Evolutionary conservation across 345 rosid genomes (phyloP).

Genomic region (Populus ilicifolia): DNA sequence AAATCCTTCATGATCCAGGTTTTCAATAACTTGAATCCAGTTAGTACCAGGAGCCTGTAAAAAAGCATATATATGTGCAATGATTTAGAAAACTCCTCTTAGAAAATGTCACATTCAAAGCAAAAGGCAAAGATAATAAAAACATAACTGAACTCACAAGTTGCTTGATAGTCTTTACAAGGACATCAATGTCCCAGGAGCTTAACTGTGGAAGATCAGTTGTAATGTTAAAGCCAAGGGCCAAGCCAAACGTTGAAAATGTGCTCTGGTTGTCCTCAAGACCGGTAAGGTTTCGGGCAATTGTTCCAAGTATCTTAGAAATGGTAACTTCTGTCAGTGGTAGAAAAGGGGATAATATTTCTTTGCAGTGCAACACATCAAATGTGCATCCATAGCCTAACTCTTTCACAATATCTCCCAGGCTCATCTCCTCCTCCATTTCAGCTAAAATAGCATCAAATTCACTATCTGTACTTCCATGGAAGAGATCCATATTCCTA

Average conservation of each 20-base stretch:
- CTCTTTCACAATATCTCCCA: constrained; percentile 79
- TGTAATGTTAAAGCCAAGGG: constrained; percentile 55
- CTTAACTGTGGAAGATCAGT: constrained; percentile 45
- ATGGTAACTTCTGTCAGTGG: constrained; percentile 73
- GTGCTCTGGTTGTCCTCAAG: constrained; percentile 54
- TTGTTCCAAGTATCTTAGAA: constrained; percentile 60
- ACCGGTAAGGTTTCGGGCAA: constrained; percentile 46
- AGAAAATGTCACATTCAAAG: constrained; percentile 10
- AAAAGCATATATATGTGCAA: constrained; percentile 5
- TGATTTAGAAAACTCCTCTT: neutral
- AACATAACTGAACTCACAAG: constrained; percentile 47
- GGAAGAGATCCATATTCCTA: constrained; percentile 48
- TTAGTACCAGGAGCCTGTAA: constrained; percentile 81
- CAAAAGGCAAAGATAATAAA: neutral
- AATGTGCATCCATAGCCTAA: constrained; percentile 84
- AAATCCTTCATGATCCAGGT: constrained; percentile 85
- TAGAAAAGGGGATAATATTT: constrained; percentile 61
- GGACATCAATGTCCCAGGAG: constrained; percentile 78
- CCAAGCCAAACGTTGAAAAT: constrained; percentile 64
- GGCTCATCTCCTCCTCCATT: constrained; percentile 70
- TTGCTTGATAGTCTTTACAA: constrained; percentile 65
- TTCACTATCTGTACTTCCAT: constrained; percentile 50
- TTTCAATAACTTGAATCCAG: constrained; percentile 74
- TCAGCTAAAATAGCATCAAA: constrained; percentile 78
- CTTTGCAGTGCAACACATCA: constrained; percentile 62